Evolutionary conservation across 2,329 filamentous ascomycete genomes (phyloP).

Genomic region (Trichoderma sp.): DNA sequence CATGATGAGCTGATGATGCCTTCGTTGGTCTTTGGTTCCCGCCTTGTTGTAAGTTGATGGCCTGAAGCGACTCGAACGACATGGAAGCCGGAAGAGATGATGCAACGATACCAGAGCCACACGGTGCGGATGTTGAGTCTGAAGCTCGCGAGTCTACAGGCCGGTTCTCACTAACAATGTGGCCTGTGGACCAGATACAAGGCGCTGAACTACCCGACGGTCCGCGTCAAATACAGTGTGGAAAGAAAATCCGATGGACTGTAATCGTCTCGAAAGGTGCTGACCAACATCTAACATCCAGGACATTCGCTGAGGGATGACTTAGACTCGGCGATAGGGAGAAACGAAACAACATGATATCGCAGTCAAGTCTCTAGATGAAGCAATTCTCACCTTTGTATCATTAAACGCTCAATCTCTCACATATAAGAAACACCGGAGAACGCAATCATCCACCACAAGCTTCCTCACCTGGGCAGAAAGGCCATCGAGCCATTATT

Average conservation of each 20-base stretch:
- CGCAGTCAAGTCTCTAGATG: too few relatives aligned
- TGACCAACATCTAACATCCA: not conserved
- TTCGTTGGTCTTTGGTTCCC: too few relatives aligned
- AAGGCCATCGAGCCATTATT: not conserved
- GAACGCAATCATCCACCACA: not conserved
- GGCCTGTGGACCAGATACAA: not conserved
- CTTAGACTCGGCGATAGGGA: too few relatives aligned
- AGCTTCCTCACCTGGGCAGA: not conserved
- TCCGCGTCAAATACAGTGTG: not conserved
- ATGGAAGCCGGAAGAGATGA: not conserved
- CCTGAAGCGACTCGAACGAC: not conserved
- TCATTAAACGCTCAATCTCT: too few relatives aligned
- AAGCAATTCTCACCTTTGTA: too few relatives aligned
- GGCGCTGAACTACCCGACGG: not conserved
- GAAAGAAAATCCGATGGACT: not conserved
- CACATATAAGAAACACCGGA: not conserved
- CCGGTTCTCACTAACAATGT: not conserved
- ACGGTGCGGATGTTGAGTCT: not conserved
- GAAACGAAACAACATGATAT: too few relatives aligned
- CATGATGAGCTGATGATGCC: not conserved
- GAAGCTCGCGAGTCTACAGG: not conserved
- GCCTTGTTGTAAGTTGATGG: not conserved
- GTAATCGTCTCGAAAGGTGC: not conserved
- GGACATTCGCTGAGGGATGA: too few relatives aligned
- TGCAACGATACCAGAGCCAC: not conserved